Evolutionary conservation across 208 protist species (phyloP).

Genomic region (Leishmania lainsoni): DNA sequence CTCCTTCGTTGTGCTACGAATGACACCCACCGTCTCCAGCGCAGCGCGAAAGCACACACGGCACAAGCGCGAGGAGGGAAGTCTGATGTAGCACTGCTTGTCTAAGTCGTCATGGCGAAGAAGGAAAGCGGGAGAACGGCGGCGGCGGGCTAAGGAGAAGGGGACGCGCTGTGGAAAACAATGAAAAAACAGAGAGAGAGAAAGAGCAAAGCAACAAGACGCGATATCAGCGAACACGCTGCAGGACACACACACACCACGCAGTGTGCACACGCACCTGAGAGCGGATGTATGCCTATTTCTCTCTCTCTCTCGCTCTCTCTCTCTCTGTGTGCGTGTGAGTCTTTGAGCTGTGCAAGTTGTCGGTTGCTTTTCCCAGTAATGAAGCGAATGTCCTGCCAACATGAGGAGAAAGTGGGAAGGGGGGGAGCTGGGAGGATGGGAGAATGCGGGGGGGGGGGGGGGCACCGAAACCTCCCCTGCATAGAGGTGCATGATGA

Average conservation of each 20-base stretch:
- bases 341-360: neutral
- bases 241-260: too few relatives aligned
- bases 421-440: neutral
- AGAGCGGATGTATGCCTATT: too few relatives aligned
- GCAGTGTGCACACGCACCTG: too few relatives aligned
- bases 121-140: too few relatives aligned
- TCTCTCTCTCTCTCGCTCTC: too few relatives aligned
- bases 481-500: neutral
- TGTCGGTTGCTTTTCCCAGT: neutral
- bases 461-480: too few relatives aligned
- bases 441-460: neutral
- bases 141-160: neutral
- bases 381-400: neutral
- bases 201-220: constrained; percentile 2
- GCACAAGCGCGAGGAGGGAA: neutral
- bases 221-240: neutral
- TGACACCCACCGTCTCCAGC: neutral
- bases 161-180: neutral
- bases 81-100: too few relatives aligned
- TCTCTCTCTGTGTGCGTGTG: too few relatives aligned
- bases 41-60: neutral
- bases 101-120: too few relatives aligned
- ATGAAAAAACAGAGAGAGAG: neutral
- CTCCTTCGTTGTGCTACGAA: neutral
- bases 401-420: neutral